Percentiles rank a stretch among this genome's conserved stretches.
Conservation (phyloP, 352 stramenopile species). For the Phytophthora constricta region DNA sequence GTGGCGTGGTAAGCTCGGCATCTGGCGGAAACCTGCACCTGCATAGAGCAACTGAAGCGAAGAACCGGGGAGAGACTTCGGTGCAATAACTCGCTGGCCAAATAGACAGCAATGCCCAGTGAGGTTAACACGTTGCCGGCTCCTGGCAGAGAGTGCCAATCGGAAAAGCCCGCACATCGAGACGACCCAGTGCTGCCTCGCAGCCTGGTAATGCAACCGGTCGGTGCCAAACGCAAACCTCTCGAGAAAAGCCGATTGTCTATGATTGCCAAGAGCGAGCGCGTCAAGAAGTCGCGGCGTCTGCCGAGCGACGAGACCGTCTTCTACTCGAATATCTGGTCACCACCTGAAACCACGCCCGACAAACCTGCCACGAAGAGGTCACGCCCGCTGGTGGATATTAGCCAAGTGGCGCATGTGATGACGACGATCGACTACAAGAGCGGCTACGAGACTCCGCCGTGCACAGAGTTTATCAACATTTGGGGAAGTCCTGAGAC, state of each 20-base stretch:
- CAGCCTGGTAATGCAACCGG: constrained; percentile 30
- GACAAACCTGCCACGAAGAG: constrained; percentile 27
- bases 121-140: constrained; percentile 33
- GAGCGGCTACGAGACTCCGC: constrained; percentile 56
- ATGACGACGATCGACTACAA: constrained; percentile 81
- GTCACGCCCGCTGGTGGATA: constrained; percentile 64
- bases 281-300: constrained; percentile 50
- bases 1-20: constrained; percentile 11
- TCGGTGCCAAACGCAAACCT: constrained; percentile 48
- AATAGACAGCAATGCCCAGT: constrained; percentile 35
- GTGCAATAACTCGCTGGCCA: background rate
- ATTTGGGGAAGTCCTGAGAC: constrained; percentile 56
- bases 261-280: constrained; percentile 44
- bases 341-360: constrained; percentile 22
- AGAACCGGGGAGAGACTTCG: constrained; percentile 28
- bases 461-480: constrained; percentile 47
- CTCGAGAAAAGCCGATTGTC: constrained; percentile 63
- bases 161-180: constrained; percentile 28
- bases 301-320: constrained; percentile 63
- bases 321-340: constrained; percentile 89
- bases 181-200: constrained; percentile 26
- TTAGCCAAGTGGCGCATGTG: constrained; percentile 80
- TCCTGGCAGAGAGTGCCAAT: constrained; percentile 33
- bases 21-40: constrained; percentile 24
- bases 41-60: constrained; percentile 20